Base-by-base conservation (phyloP, 2,329 filamentous ascomycete species). In the Trichoderma sp. region DNA sequence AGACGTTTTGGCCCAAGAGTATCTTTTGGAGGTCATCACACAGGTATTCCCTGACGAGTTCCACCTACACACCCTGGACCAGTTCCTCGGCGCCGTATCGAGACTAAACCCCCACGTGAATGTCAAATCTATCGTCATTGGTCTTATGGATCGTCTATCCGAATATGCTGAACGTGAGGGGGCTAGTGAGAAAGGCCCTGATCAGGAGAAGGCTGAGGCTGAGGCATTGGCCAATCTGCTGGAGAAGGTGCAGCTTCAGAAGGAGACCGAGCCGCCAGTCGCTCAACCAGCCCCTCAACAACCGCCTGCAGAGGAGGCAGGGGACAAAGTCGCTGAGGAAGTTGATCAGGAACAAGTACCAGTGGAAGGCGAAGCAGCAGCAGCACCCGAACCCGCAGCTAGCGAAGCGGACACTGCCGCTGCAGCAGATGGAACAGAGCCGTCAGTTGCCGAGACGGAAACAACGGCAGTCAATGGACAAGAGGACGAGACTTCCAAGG, bases 41-140 rank as follows among this genome's bases (percentile, higher is more conserved):
- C 96, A 99, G 80, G 96, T 98, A 64, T 99, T 99, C 83, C 96
- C 96, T 0, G 96, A 99, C 81, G 96, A 99, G 78, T 99, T 95
- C 79, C 96, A 99, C 80, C 88, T 99, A 27, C 94, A 99, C 78
- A 99, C 96, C 0, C 88, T 99, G 37, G 96, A 98, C 77, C 92
- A 97, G 78, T 93, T 99, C 79, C 88, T 99, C 40, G 96, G 92
- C 10, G 96, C 96, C 7, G 97, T 97, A 40, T 93, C 95, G 16
- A 87, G 95, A 69, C 85, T 99, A 47, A 97, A 99, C 76, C 96
- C 95, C 0, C 93, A 98, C 76, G 96, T 99, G 76, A 97, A 99
- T 74, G 90, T 99, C 81, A 99, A 99, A 83, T 92, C 92, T 58
- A 99, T 99, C 69, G 95, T 99, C 11, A 97, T 98, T 77, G 96